phyloP scores from a whole-genome alignment of 495 filamentous ascomycete species.

The Podospora anserina region DNA sequence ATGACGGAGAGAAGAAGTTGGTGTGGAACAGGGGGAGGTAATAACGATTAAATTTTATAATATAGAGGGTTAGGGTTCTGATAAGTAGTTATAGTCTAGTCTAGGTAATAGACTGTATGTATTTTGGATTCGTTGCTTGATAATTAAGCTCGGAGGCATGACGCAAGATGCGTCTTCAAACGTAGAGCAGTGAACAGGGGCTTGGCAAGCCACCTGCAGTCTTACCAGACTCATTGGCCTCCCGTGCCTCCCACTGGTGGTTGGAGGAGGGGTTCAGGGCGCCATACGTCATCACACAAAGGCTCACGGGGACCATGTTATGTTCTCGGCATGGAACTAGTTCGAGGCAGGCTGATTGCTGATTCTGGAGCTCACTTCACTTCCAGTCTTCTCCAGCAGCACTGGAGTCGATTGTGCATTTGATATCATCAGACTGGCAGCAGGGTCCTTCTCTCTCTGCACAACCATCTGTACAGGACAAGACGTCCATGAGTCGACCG shows the following conservation, averaged over 20 bases:
- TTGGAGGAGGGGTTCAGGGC: neutral
- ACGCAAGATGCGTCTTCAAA: neutral
- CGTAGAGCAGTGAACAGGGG: neutral
- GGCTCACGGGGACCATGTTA: neutral
- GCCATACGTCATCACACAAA: constrained; percentile 11
- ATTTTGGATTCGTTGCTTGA: neutral
- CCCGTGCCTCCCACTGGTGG: neutral
- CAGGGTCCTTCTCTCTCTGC: too few relatives aligned
- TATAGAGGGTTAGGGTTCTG: neutral
- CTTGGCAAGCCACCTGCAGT: neutral
- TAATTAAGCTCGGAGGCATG: neutral
- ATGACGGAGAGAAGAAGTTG: neutral
- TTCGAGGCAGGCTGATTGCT: neutral
- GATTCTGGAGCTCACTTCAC: neutral
- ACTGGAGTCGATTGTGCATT: too few relatives aligned
- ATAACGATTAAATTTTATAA: neutral
- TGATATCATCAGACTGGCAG: too few relatives aligned
- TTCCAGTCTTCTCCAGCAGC: too few relatives aligned
- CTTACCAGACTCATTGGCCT: neutral
- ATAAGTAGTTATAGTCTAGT: too few relatives aligned
- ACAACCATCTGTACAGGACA: neutral
- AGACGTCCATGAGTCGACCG: neutral
- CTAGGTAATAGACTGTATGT: too few relatives aligned
- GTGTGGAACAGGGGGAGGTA: neutral
- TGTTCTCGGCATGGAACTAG: too few relatives aligned